Conservation (phyloP, 2,329 filamentous ascomycete species). For the Aspergillus bombycis region DNA sequence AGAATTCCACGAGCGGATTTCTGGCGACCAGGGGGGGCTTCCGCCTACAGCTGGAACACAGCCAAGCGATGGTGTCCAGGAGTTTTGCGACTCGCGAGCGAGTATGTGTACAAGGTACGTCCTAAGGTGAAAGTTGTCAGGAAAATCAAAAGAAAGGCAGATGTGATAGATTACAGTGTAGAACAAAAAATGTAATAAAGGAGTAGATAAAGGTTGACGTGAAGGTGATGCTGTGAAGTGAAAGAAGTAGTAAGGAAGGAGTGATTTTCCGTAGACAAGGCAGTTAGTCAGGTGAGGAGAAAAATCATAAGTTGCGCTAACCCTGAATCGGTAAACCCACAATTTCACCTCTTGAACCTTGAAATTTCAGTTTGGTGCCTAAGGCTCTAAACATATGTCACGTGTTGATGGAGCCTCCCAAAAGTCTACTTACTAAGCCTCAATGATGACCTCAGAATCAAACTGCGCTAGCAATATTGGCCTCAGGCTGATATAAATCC, state of each 20-base stretch:
- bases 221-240: conserved; percentile 6
- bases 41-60: conserved; percentile 45
- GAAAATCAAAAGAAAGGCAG: conserved; percentile 9
- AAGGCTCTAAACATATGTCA: background rate
- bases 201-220: background rate
- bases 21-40: conserved; percentile 34
- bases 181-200: conserved; percentile 17
- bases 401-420: background rate
- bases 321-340: conserved; percentile 9
- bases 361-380: background rate
- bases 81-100: conserved; percentile 33
- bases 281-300: conserved; percentile 28
- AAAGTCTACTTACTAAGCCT: background rate
- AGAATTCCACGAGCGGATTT: conserved; percentile 36
- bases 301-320: conserved; percentile 17
- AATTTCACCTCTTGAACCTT: background rate
- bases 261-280: conserved; percentile 7
- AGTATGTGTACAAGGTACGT: conserved; percentile 43
- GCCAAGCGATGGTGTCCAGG: conserved; percentile 38
- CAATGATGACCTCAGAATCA: background rate
- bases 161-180: conserved; percentile 7
- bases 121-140: conserved; percentile 32
- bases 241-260: conserved; percentile 1
- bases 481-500: too few relatives aligned
- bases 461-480: too few relatives aligned